These are phyloP conservation scores for Boletus sp. DNA, from an alignment of 768 basidiomycete genomes.

Conservation along the genomic window DNA sequence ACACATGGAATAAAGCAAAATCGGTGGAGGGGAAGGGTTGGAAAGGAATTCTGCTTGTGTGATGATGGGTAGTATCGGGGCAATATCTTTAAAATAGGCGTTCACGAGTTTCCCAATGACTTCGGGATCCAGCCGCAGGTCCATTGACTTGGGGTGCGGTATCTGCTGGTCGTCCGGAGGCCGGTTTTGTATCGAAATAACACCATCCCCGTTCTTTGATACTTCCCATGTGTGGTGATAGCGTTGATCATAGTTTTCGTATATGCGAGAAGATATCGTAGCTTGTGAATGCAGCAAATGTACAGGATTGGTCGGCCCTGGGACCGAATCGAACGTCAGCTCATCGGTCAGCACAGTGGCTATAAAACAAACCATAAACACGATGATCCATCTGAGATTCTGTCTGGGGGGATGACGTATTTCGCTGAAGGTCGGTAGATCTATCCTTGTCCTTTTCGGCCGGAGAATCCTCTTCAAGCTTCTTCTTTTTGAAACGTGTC, in stretches of 20 bases:
- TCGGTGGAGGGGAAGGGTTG: slow-evolving; percentile 65
- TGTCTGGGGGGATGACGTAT: slow-evolving; percentile 44
- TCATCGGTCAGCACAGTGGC: slow-evolving; percentile 10
- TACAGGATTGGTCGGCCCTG: slow-evolving; percentile 84
- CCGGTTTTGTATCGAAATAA: slow-evolving; percentile 78
- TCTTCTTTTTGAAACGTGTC: slow-evolving; percentile 98
- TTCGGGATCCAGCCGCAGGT: slow-evolving; percentile 74
- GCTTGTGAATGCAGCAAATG: slow-evolving; percentile 91
- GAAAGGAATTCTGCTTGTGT: slow-evolving; percentile 86
- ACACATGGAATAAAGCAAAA: slow-evolving; percentile 92
- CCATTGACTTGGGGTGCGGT: slow-evolving; percentile 58
- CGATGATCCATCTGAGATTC: slow-evolving; percentile 57
- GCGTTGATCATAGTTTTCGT: slow-evolving; percentile 84
- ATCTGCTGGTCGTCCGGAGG: slow-evolving; percentile 53
- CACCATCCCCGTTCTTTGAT: slow-evolving; percentile 77
- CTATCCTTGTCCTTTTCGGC: slow-evolving; percentile 38
- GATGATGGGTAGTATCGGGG: slow-evolving; percentile 87
- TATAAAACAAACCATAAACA: slow-evolving; percentile 54
- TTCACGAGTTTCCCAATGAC: slow-evolving; percentile 83
- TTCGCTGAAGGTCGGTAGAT: slow-evolving; percentile 27
- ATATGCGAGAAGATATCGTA: slow-evolving; percentile 78
- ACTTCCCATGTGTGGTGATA: slow-evolving; percentile 90
- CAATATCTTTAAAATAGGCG: slow-evolving; percentile 86
- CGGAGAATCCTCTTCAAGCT: slow-evolving; percentile 66
- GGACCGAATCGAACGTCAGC: slow-evolving; percentile 33